A percentile compares a stretch with the other conserved stretches of the same genome.
These are phyloP conservation scores for Termitomyces sp. DNA, from an alignment of 768 basidiomycete species.

Conservation along the genomic window DNA sequence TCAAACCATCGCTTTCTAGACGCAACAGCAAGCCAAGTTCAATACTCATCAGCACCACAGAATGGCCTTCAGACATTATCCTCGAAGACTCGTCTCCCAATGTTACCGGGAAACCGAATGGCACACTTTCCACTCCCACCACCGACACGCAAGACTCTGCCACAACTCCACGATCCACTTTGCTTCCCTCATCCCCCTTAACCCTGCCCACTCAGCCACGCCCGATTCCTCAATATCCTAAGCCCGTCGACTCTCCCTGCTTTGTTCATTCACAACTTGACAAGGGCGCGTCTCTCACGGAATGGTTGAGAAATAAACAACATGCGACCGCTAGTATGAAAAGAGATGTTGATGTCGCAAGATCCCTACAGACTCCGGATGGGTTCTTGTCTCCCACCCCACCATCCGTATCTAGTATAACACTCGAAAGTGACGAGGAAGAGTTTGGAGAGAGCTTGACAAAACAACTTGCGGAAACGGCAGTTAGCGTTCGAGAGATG, in stretches of 20 bases:
- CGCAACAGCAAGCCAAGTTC: conserved; percentile 41
- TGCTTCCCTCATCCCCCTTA: conserved; percentile 14
- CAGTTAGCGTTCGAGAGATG: conserved; percentile 96
- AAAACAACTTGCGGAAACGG: conserved; percentile 92
- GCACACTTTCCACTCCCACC: conserved; percentile 13
- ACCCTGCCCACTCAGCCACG: conserved; percentile 13
- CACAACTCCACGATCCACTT: conserved; percentile 17
- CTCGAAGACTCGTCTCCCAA: conserved; percentile 35
- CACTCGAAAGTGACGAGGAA: conserved; percentile 42
- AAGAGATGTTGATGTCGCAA: conserved; percentile 47
- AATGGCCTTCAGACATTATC: conserved; percentile 41
- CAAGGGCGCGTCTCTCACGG: conserved; percentile 71
- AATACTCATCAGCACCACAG: conserved; percentile 37
- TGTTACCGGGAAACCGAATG: conserved; percentile 21
- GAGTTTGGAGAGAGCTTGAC: conserved; percentile 79
- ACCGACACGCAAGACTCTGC: conserved; percentile 18
- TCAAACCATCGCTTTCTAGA: conserved; percentile 38
- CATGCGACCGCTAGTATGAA: conserved; percentile 25
- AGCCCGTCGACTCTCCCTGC: conserved; percentile 69
- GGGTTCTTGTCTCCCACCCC: conserved; percentile 13
- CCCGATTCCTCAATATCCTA: conserved; percentile 15
- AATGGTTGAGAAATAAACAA: conserved; percentile 60
- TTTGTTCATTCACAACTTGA: conserved; percentile 93
- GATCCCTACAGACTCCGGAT: conserved; percentile 36
- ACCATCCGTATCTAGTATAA: conserved; percentile 18